phyloP scores from a whole-genome alignment of 1,284 basidiomycete species.

The Trichosporon sp. region DNA sequence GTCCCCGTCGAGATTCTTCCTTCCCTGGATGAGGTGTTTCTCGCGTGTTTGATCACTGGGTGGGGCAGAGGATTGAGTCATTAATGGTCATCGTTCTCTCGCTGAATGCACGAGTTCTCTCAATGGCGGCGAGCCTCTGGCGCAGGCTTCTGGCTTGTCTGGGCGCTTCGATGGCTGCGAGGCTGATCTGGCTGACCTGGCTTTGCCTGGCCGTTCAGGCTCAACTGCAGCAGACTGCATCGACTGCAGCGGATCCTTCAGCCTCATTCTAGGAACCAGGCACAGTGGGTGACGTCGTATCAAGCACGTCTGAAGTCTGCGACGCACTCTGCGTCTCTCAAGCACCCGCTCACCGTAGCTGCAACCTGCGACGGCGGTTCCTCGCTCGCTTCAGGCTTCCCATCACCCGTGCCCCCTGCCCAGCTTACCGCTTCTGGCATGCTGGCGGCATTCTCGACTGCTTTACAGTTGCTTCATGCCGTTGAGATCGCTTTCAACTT shows the following conservation, averaged over 20 bases:
- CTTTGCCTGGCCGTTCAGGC: no score
- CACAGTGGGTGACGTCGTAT: slow-evolving; percentile 2
- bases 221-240: neutral
- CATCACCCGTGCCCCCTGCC: neutral
- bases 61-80: neutral
- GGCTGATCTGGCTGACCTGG: neutral
- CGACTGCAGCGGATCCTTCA: no score
- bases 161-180: neutral
- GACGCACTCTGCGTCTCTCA: neutral
- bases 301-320: slow-evolving; percentile 2
- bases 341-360: neutral
- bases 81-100: neutral
- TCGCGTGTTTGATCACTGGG: neutral
- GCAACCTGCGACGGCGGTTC: neutral
- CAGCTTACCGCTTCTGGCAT: neutral
- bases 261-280: neutral
- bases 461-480: neutral
- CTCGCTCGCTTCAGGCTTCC: neutral
- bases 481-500: neutral
- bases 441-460: neutral
- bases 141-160: neutral
- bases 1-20: neutral
- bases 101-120: neutral
- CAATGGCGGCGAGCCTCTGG: neutral
- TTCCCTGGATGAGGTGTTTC: neutral